These are phyloP conservation scores for Curvularia sp. DNA, from an alignment of 2,329 filamentous ascomycete species.

Conservation along the genomic window DNA sequence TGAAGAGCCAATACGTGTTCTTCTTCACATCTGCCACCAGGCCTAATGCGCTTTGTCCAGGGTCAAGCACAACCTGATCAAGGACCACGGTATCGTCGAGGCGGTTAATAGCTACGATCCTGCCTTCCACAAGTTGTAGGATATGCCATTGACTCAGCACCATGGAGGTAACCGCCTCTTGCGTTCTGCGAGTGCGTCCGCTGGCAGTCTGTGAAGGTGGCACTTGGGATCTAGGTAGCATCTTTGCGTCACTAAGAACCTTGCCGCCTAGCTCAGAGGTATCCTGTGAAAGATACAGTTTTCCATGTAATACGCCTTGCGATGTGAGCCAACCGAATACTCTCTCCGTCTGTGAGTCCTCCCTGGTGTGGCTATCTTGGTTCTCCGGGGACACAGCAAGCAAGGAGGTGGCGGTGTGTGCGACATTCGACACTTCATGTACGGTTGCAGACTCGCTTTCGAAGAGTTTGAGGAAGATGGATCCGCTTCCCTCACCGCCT, in stretches of 20 bases:
- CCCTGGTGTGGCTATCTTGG: constrained; percentile 57
- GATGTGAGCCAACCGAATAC: constrained; percentile 90
- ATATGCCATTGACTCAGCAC: constrained; percentile 94
- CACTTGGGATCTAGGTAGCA: constrained; percentile 77
- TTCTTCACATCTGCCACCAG: constrained; percentile 90
- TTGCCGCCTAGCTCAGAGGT: constrained; percentile 72
- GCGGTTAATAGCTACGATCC: constrained; percentile 84
- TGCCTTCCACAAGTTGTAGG: constrained; percentile 79
- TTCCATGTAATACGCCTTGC: constrained; percentile 88
- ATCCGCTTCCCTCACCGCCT: constrained; percentile 78
- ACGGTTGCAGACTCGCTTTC: constrained; percentile 82
- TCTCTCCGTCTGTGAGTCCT: constrained; percentile 69
- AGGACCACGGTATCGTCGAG: constrained; percentile 86
- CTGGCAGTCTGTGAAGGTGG: constrained; percentile 70
- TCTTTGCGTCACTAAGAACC: constrained; percentile 79
- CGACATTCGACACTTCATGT: constrained; percentile 72
- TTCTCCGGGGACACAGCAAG: constrained; percentile 79
- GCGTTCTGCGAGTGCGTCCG: constrained; percentile 68
- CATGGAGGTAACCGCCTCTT: constrained; percentile 79
- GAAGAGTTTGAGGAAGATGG: constrained; percentile 86
- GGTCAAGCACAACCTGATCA: constrained; percentile 83
- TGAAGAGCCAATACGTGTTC: constrained; percentile 98
- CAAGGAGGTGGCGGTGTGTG: constrained; percentile 66
- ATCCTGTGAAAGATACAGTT: constrained; percentile 68
- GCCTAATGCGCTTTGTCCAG: constrained; percentile 79